Conservation (phyloP, 129 eudicot genomes). For the Chrysanthemum lavandulifolium region DNA sequence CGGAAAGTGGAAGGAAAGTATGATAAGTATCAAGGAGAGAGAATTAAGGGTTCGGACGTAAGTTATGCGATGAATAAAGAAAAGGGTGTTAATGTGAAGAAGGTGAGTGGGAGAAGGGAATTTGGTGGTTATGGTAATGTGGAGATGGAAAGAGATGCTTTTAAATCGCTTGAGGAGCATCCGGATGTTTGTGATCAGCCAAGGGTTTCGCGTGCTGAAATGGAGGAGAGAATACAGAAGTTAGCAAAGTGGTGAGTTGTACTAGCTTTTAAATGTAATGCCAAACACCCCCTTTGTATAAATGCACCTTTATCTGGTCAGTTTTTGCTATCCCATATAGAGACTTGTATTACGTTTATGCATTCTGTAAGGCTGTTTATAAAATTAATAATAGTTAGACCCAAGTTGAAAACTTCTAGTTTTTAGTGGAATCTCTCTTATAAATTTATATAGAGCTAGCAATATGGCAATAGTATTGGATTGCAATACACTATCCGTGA, state of each 20-base stretch:
- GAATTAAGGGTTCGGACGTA: conserved; percentile 24
- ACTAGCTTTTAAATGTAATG: background rate
- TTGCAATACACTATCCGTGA: no score
- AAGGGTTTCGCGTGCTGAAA: conserved; percentile 65
- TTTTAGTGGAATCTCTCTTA: background rate
- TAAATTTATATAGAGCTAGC: no score
- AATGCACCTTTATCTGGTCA: no score
- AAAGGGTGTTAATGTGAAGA: conserved; percentile 22
- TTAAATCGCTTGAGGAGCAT: conserved; percentile 47
- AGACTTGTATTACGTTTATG: no score
- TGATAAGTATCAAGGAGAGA: conserved; percentile 18
- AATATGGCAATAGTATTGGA: no score
- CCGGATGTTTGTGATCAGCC: conserved; percentile 59
- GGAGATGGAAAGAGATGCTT: conserved; percentile 60
- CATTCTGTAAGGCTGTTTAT: no score
- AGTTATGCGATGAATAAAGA: conserved; percentile 21
- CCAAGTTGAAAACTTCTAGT: background rate
- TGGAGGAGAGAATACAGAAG: conserved; percentile 91
- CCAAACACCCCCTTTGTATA: no score
- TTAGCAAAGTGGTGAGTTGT: conserved; percentile 80
- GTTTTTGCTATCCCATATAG: no score
- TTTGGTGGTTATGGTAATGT: conserved; percentile 28
- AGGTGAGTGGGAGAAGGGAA: conserved; percentile 19
- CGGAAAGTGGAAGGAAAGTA: background rate
- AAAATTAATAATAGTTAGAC: no score